Percentiles rank a stretch among this genome's conserved stretches.
phyloP scores from a whole-genome alignment of 2,329 filamentous ascomycete species.

The Ophiostoma populinum region DNA sequence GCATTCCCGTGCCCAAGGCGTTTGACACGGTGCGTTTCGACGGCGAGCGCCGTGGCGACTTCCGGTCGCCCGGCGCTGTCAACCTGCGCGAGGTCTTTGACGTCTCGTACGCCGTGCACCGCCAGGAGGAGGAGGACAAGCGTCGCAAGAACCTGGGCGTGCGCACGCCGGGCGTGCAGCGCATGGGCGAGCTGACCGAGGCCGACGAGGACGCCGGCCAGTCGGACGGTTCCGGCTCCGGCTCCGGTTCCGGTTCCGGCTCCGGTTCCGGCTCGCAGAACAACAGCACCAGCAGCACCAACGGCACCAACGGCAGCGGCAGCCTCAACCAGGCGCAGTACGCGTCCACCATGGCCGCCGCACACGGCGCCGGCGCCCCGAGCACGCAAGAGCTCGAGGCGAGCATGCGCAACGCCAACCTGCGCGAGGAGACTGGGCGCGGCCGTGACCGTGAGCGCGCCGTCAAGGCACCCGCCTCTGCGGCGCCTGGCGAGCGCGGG shows the following conservation, averaged over 20 bases:
- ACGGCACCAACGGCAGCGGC: too few species aligned
- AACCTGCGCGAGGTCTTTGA: slow-evolving; percentile 96
- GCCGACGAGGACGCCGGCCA: slow-evolving; percentile 36
- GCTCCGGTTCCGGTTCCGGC: too few species aligned
- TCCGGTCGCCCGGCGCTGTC: slow-evolving; percentile 85
- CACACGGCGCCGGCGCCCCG: slow-evolving; percentile 31
- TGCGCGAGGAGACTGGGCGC: slow-evolving; percentile 42
- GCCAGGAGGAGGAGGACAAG: slow-evolving; percentile 91
- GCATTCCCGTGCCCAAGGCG: slow-evolving; percentile 30
- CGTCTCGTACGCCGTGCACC: slow-evolving; percentile 91
- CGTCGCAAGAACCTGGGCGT: slow-evolving; percentile 66
- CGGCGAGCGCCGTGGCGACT: slow-evolving; percentile 61
- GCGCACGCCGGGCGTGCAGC: slow-evolving; percentile 41
- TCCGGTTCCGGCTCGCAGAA: too few species aligned
- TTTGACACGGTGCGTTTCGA: slow-evolving; percentile 40
- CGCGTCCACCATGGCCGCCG: slow-evolving; percentile 23
- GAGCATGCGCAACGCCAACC: slow-evolving; percentile 68
- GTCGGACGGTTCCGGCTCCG: too few species aligned
- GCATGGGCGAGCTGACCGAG: slow-evolving; percentile 47
- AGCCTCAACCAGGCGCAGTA: slow-evolving; percentile 5
- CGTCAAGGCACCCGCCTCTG: slow-evolving; percentile 9
- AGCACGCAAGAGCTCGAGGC: slow-evolving; percentile 60
- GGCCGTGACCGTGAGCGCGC: slow-evolving; percentile 32
- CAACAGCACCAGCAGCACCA: slow-evolving; percentile 1
- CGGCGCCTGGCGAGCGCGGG: slow-evolving; percentile 35